Percentiles rank a stretch among this genome's conserved stretches.
These are phyloP conservation scores for Fusarium sublunatum DNA, from an alignment of 2,329 filamentous ascomycete species.

Conservation along the genomic window DNA sequence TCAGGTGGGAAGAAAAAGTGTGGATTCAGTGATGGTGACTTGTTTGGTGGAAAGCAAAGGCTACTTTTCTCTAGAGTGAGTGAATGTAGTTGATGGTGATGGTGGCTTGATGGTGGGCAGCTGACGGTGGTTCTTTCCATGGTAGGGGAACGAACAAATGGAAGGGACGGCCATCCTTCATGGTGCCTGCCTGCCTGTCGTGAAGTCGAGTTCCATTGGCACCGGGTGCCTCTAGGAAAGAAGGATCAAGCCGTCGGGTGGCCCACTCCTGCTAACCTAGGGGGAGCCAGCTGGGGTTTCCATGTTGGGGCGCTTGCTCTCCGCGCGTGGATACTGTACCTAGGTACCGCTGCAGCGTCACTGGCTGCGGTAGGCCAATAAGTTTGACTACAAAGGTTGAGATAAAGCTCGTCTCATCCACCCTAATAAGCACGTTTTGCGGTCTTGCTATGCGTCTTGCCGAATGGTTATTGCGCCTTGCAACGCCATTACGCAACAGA, in stretches of 20 bases:
- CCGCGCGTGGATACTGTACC: constrained; percentile 2
- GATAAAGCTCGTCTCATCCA: constrained; percentile 41
- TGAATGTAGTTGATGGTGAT: constrained; percentile 15
- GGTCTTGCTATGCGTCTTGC: constrained; percentile 33
- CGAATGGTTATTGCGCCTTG: constrained; percentile 33
- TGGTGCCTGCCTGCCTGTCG: neutral
- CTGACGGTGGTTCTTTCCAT: constrained; percentile 26
- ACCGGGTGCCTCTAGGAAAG: neutral
- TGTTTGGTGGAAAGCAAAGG: constrained; percentile 14
- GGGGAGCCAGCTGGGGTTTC: neutral
- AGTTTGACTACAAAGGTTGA: constrained; percentile 4
- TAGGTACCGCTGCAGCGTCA: constrained; percentile 16
- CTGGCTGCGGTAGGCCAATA: constrained; percentile 17
- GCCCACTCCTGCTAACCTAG: constrained; percentile 4
- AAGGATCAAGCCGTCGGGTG: neutral
- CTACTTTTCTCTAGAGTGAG: neutral
- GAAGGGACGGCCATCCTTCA: constrained; percentile 4
- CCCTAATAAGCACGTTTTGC: constrained; percentile 44
- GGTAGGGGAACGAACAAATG: neutral
- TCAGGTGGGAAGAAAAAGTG: constrained; percentile 19
- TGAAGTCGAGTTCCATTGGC: neutral
- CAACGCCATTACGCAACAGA: constrained; percentile 39
- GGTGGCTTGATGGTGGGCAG: constrained; percentile 30
- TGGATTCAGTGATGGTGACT: constrained; percentile 26
- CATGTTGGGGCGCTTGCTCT: neutral